Evolutionary conservation across 1,139 yeast species (phyloP).

Genomic region (Hansenula anomala): DNA sequence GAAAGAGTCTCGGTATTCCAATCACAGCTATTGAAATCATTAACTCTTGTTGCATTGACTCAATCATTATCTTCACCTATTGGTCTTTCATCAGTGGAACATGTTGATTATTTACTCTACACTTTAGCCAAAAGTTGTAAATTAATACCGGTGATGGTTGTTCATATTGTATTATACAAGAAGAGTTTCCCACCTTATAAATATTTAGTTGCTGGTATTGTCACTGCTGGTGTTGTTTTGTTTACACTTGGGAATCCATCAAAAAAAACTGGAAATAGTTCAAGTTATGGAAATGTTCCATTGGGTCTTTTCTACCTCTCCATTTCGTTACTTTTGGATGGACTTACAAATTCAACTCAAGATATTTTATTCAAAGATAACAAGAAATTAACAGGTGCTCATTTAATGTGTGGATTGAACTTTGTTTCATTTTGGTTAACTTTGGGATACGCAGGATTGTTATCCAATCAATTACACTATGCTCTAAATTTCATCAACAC

Average conservation of each 20-base stretch:
- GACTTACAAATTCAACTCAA: conserved; percentile 89
- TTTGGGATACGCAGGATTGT: conserved; percentile 31
- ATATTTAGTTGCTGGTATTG: conserved; percentile 67
- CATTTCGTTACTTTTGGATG: conserved; percentile 74
- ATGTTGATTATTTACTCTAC: conserved; percentile 82
- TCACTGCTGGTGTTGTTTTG: conserved; percentile 75
- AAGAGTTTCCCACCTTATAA: conserved; percentile 72
- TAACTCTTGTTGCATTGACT: conserved; percentile 65
- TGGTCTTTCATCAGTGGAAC: conserved; percentile 68
- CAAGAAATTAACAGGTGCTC: conserved; percentile 63
- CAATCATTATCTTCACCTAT: conserved; percentile 81
- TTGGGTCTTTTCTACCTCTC: conserved; percentile 59
- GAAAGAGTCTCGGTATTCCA: conserved; percentile 18
- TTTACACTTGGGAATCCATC: conserved; percentile 51
- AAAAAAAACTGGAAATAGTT: conserved; percentile 18
- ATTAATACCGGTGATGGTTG: conserved; percentile 84
- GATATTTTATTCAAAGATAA: conserved; percentile 65
- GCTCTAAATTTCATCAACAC: conserved; percentile 39
- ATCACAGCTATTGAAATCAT: conserved; percentile 31
- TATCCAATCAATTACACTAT: conserved; percentile 47
- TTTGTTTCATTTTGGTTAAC: conserved; percentile 37
- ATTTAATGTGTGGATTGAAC: conserved; percentile 81
- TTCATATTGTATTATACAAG: conserved; percentile 71
- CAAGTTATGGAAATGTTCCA: conserved; percentile 30
- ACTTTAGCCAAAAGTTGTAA: conserved; percentile 91